These are phyloP conservation scores for Puccinia horiana DNA, from an alignment of 1,284 basidiomycete genomes.

Conservation along the genomic window DNA sequence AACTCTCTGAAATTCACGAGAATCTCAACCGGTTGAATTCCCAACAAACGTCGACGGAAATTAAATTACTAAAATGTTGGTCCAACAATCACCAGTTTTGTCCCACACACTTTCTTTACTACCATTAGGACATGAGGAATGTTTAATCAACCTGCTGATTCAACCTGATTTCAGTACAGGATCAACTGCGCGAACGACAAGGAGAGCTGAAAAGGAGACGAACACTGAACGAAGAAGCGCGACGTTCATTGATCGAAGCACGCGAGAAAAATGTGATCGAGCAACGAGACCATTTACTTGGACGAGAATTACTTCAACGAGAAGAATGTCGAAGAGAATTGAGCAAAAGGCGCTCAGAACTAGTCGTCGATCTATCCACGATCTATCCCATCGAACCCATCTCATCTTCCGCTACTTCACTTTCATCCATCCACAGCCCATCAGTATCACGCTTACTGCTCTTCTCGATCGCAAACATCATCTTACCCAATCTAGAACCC, in stretches of 20 bases:
- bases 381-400: conserved; percentile 34
- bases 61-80: conserved; percentile 8
- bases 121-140: background rate
- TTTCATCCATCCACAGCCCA: background rate
- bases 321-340: background rate
- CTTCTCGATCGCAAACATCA: conserved; percentile 58
- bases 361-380: background rate
- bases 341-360: background rate
- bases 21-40: background rate
- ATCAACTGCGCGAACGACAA: conserved; percentile 1
- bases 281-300: background rate
- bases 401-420: background rate
- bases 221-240: background rate
- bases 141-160: background rate
- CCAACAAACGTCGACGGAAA: background rate
- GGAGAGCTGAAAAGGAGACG: background rate
- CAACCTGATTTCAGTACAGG: conserved; percentile 19
- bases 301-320: background rate
- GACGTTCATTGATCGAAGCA: background rate
- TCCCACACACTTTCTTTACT: too few species aligned
- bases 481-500: conserved; percentile 79
- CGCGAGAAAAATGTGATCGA: conserved; percentile 12
- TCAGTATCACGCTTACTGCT: conserved; percentile 44
- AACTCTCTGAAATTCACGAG: conserved; percentile 13
- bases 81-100: background rate